Conservation (phyloP, 768 basidiomycete genomes). For the Termitomyces sp. region DNA sequence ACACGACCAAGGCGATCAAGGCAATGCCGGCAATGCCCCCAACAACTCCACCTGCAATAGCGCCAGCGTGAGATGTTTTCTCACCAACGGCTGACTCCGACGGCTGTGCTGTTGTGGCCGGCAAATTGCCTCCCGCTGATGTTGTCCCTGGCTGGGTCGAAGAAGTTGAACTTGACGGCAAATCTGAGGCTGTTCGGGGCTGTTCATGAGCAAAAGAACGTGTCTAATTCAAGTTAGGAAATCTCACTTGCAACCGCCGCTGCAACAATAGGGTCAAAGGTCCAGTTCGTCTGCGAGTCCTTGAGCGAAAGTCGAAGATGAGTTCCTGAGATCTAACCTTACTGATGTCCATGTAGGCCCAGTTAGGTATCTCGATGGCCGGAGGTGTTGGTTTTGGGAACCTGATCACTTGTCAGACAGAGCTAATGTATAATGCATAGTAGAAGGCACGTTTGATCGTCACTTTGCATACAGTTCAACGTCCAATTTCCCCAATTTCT, state of each 20-base stretch:
- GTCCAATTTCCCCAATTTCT: conserved; percentile 36
- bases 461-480: conserved; percentile 30
- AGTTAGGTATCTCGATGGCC: conserved; percentile 43
- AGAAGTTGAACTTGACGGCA: neutral
- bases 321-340: conserved; percentile 20
- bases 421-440: neutral
- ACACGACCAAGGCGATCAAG: conserved; percentile 28
- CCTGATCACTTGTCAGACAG: conserved; percentile 22
- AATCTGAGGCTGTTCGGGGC: neutral
- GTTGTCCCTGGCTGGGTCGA: neutral
- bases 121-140: neutral
- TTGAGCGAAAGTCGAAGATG: neutral
- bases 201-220: neutral
- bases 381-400: conserved; percentile 42
- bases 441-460: conserved; percentile 27
- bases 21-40: conserved; percentile 47
- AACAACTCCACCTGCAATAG: conserved; percentile 60
- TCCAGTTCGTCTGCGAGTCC: conserved; percentile 24
- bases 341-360: conserved; percentile 56
- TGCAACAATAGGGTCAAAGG: conserved; percentile 32
- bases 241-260: conserved; percentile 2
- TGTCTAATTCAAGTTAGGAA: neutral
- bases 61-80: conserved; percentile 39
- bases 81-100: neutral
- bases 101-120: neutral